Conservation (phyloP, 169 alveolate genomes). For the Ichthyophthirius multifiliis region DNA sequence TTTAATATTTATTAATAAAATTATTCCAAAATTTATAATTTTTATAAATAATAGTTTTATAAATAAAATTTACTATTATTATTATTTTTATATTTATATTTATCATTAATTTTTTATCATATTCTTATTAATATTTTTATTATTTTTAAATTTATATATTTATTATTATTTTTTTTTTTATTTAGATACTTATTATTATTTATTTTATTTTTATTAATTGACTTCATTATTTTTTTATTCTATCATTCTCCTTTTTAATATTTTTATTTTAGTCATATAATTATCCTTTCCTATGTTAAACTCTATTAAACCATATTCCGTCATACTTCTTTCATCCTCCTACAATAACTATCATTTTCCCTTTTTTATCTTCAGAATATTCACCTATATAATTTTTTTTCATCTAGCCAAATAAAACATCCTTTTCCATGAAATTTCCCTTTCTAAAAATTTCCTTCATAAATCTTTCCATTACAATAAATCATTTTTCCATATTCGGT, state of each 20-base stretch:
- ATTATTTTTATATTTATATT: no score
- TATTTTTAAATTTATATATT: no score
- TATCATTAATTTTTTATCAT: no score
- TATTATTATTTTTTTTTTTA: no score
- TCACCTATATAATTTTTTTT: slow-evolving; percentile 65
- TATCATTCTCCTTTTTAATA: background rate
- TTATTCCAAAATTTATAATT: no score
- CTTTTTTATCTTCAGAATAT: slow-evolving; percentile 64
- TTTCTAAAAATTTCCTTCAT: background rate
- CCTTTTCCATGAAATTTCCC: slow-evolving; percentile 54
- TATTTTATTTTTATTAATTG: background rate
- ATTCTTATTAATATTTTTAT: no score
- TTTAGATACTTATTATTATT: no score
- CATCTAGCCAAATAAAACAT: slow-evolving; percentile 44
- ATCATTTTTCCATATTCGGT: slow-evolving; percentile 43
- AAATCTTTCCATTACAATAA: background rate
- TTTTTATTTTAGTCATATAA: background rate
- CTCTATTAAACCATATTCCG: slow-evolving; percentile 16
- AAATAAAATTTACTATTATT: no score
- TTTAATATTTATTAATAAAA: no score
- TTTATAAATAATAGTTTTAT: no score
- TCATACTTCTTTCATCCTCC: slow-evolving; percentile 18
- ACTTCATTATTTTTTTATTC: background rate
- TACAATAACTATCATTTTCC: slow-evolving; percentile 44
- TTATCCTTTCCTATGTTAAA: slow-evolving; percentile 14